Base-by-base conservation (phyloP, 768 basidiomycete species). In the Rossbeevera mucosa region DNA sequence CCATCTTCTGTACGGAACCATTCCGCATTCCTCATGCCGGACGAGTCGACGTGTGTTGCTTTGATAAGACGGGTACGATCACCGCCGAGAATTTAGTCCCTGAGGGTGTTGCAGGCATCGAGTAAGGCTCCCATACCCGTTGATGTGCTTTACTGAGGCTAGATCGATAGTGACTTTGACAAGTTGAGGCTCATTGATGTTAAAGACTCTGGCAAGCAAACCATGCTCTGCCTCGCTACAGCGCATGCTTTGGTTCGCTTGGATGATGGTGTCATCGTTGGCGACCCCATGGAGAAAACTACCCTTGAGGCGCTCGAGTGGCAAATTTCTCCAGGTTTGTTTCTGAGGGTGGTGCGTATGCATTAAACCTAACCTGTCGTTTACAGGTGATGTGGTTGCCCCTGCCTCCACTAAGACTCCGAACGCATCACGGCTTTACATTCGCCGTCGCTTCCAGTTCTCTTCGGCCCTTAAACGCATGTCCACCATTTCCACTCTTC, bases 251-350 rank as follows among this genome's bases (percentile, higher is more conserved):
- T 99, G 11, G 96, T 98, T 33, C 79, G 88, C 44, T 78, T 99
- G 22, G 95, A 99, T 60, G 95, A 98, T 60, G 95, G 92, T 8
- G 86, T 86, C 1, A 74, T 94, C 31, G 94, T 98, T 40, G 96
- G 96, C 4, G 96, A 99, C 66, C 96, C 96, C 0, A 99, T 99
- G 96, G 96, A 99, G 71, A 94, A 94, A 73, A 94, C 91, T 0
- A 95, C 96, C 0, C 75, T 98, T 7, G 89, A 91, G 55, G 86
- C 92, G 2, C 77, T 99, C 25, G 85, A 91, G 44, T 98, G 96
- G 95, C 83, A 82, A 52, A 68, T 98, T 36, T 73, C 68, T 9
- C 82, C 83, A 71, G 88, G 89, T 81, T 47, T 45, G 73, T 53
- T 18, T 30, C 26, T 41, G 31, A 26, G 11, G 12, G 25, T 13